Percentiles rank a stretch among this genome's conserved stretches.
Conservation (phyloP, 2,329 filamentous ascomycete genomes). For the Ceratocystis diversiconidia region DNA sequence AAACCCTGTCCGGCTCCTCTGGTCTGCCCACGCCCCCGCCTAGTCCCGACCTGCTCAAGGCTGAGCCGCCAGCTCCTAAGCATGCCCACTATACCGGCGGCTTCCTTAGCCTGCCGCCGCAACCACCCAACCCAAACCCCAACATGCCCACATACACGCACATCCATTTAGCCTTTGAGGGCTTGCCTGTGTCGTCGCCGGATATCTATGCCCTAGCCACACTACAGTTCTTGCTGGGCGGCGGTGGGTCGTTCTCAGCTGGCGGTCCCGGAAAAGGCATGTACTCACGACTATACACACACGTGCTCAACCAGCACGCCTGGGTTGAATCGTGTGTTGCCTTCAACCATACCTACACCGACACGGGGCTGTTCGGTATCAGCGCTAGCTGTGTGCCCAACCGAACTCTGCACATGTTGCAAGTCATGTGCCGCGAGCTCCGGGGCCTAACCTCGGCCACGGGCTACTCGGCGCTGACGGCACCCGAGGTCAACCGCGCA, state of each 20-base stretch:
- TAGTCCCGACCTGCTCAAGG: constrained; percentile 19
- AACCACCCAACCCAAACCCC: constrained; percentile 64
- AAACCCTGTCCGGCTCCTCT: constrained; percentile 67
- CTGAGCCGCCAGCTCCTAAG: constrained; percentile 50
- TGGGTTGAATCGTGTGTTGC: constrained; percentile 95
- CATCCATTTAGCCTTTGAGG: constrained; percentile 92
- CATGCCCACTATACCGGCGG: constrained; percentile 70
- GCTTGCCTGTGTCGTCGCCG: constrained; percentile 72
- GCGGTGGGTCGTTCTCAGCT: constrained; percentile 90
- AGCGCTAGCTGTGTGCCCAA: constrained; percentile 70
- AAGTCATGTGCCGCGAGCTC: constrained; percentile 88
- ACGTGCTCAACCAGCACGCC: constrained; percentile 90
- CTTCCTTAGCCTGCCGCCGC: constrained; percentile 70
- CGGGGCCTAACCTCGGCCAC: constrained; percentile 60
- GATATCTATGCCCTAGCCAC: constrained; percentile 96
- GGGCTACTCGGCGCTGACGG: constrained; percentile 57
- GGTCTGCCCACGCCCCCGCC: constrained; percentile 31
- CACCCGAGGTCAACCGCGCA: constrained; percentile 71
- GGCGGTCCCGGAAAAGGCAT: constrained; percentile 97
- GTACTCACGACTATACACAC: constrained; percentile 96
- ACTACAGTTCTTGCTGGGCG: constrained; percentile 86
- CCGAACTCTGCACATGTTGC: constrained; percentile 69
- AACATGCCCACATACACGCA: constrained; percentile 71
- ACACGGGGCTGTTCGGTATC: constrained; percentile 91
- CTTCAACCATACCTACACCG: constrained; percentile 96